phyloP scores from a whole-genome alignment of 1,284 basidiomycete species.

The Cryptococcus sp. region DNA sequence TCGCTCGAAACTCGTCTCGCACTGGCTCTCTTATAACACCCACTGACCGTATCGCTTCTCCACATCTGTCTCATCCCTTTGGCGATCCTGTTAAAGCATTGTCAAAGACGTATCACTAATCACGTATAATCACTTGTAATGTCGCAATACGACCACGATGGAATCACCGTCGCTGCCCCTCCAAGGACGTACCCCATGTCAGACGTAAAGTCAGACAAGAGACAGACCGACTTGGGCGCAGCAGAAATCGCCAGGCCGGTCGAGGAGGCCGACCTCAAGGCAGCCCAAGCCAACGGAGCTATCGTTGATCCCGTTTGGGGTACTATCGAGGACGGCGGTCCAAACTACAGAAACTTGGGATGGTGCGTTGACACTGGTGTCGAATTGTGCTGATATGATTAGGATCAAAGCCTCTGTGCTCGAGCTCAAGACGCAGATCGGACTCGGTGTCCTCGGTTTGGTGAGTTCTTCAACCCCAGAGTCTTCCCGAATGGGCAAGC shows the following conservation, averaged over 20 bases:
- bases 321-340: slow-evolving; percentile 37
- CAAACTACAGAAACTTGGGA: slow-evolving; percentile 45
- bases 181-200: slow-evolving; percentile 3
- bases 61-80: no score
- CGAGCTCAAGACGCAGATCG: slow-evolving; percentile 46
- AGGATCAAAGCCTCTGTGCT: slow-evolving; percentile 42
- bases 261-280: slow-evolving; percentile 2
- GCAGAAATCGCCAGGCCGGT: slow-evolving; percentile 10
- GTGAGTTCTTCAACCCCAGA: slow-evolving; percentile 12
- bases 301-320: slow-evolving; percentile 47
- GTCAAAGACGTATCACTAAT: no score
- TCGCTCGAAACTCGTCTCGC: no score
- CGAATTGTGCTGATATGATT: background rate
- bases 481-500: background rate
- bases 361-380: slow-evolving; percentile 24
- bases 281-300: background rate
- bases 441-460: slow-evolving; percentile 43
- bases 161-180: slow-evolving; percentile 4
- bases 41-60: no score
- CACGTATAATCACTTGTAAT: background rate
- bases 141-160: slow-evolving; percentile 1
- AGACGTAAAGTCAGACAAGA: slow-evolving; percentile 10
- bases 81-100: no score
- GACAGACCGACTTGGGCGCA: slow-evolving; percentile 3
- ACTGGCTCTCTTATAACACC: no score